A percentile compares a stretch with the other conserved stretches of the same genome.
phyloP scores from a whole-genome alignment of 129 eudicot species.

The Rutidosis leptorrhynchoides region DNA sequence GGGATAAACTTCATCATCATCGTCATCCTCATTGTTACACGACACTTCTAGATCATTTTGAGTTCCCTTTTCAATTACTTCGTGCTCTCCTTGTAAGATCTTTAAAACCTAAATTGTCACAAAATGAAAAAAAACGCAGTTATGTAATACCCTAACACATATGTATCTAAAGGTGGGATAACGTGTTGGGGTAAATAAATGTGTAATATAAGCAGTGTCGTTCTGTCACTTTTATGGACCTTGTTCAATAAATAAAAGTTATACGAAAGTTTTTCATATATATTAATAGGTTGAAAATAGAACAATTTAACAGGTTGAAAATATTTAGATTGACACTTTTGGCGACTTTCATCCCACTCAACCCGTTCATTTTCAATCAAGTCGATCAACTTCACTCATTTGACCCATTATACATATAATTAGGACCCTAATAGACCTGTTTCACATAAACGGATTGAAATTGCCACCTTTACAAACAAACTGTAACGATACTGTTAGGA shows the following conservation, averaged over 20 bases:
- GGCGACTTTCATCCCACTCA: background rate
- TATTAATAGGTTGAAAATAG: too few relatives aligned
- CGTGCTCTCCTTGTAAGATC: slow-evolving; percentile 59
- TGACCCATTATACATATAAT: background rate
- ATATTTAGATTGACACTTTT: background rate
- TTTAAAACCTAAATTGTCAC: slow-evolving; percentile 33
- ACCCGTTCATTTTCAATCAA: background rate
- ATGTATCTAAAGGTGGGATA: background rate
- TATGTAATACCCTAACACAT: background rate
- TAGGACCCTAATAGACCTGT: background rate
- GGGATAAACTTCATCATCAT: slow-evolving; percentile 88
- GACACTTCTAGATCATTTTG: slow-evolving; percentile 36
- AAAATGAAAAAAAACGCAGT: background rate
- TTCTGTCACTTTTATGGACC: too few relatives aligned
- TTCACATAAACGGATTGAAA: background rate
- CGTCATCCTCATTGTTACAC: slow-evolving; percentile 19
- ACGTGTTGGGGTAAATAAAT: background rate
- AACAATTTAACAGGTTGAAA: background rate
- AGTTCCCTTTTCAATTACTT: slow-evolving; percentile 25
- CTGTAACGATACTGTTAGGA: background rate
- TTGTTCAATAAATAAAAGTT: too few relatives aligned
- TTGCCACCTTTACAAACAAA: background rate
- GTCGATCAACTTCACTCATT: background rate
- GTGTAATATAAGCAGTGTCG: background rate
- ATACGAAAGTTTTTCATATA: too few relatives aligned